Base-by-base conservation (phyloP, 768 basidiomycete species). In the Russula foetens region DNA sequence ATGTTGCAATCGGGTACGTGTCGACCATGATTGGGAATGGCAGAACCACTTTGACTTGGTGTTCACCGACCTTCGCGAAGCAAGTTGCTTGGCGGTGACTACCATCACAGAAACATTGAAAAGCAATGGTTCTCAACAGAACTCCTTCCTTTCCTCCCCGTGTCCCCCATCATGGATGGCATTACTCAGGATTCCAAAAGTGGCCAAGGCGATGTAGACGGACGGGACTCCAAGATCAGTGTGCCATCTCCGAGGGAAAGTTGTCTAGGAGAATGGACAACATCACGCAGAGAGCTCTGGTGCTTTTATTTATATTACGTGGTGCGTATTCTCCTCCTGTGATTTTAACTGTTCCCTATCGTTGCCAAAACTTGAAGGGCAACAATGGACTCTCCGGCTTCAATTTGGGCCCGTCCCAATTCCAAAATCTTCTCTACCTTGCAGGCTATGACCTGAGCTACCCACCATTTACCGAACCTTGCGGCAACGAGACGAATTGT, bases 101-200 rank as follows among this genome's bases (percentile, higher is more conserved):
- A 12, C 12, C 60, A 95, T 33, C 31, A 9, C 31, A 44, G 33
- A 26, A 33, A 8, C 8, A 1, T 96, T 93, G 21, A 31, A 21
- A 15, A 38, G n/a, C 1, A n/a, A 33, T 31, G n/a, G 9, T 24
- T 29, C 38, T 28, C 2, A n/a, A 15, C 71, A 93, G 94, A 21
- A 97, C 97, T 75, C 97, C 98, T 80, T 98, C 94, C 81, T 97
- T 72, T 88, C 92, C 72, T 88, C 92, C n/a, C 79, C 92, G 72
- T 86, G 98, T 24, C 84, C 93, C 65, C 83, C 79, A 29, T 80
- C 88, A 12, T 94, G 93, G 15, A 35, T 19, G 5, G 14, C 35
- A 17, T 28, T 21, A 23, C 45, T 29, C 15, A 7, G 45, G 33
- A 39, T 24, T n/a, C 45, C 26, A 59, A 47, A 59, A 35, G n/a